Evolutionary conservation across 371 early-diverging fungal genomes (phyloP), one percentile per base, ranked within the genome.

Genomic region (Dichotomocladium elegans): DNA sequence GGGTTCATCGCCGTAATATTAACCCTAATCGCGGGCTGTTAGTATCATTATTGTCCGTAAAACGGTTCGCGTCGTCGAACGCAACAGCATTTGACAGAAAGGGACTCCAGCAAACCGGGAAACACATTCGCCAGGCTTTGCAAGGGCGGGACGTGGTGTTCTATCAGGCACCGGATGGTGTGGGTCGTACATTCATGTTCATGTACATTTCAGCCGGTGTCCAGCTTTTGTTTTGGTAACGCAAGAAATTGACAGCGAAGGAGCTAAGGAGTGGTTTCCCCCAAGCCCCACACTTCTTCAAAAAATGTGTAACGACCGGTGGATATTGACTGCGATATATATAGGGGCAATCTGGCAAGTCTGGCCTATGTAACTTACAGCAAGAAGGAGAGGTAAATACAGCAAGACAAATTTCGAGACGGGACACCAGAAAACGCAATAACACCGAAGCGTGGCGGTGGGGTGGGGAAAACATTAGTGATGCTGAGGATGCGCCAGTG

Each of bases 171-270:
- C 74, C 78, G 25, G 25, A 53, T 4, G 64, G 62, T 37, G 72
- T 65, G 2, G 53, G 46, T 5, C 62, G 70, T 25, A 77, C 66
- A 1, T 77, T 74, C 45, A 54, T 55, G 25, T 70, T 68, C 50
- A 61, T 77, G 63, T 77, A 77, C 41, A 63, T 77, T 25, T 74
- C 74, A 9, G 74, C 78, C 24, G 72, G 70, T 46, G 74, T 77
- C 3, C 78, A 77, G 33, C 63, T 77, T 14, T 58, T 77, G 49
- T 77, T 77, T 41, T 77, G 78, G 77, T 70, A 68, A 28, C 29
- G 5, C 17, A 14, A 5, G n/a, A 35, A 6, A 25, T 3, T 19
- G 43, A 24, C 4, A 19, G 24, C 19, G 43, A 21, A 11, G 35
- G 11, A 1, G n/a, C 15, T 37, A 37, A 37, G 17, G 21, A 3